A percentile compares a stretch with the other conserved stretches of the same genome.
Evolutionary conservation across 2,329 filamentous ascomycete species (phyloP).

Genomic region (Pseudopyrenochaeta lycopersici): DNA sequence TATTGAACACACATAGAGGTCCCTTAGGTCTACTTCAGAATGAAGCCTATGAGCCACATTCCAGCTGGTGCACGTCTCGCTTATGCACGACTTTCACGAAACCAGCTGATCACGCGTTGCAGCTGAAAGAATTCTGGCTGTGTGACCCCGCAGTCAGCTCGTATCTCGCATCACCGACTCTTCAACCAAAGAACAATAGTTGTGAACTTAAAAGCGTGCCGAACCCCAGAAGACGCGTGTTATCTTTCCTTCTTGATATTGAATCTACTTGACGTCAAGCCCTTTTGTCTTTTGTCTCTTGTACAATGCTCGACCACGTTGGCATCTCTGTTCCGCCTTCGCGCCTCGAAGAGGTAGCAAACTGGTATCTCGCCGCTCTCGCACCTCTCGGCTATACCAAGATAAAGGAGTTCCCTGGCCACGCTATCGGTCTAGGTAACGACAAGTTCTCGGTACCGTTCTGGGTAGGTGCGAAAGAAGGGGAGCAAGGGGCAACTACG

Average conservation of each 20-base stretch:
- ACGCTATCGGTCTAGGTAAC: slow-evolving; percentile 25
- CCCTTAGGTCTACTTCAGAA: too few species aligned
- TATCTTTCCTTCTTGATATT: background rate
- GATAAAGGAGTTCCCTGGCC: slow-evolving; percentile 26
- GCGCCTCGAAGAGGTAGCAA: slow-evolving; percentile 25
- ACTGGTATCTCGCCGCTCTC: slow-evolving; percentile 35
- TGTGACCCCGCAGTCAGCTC: background rate
- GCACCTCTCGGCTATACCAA: slow-evolving; percentile 36
- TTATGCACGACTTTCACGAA: background rate
- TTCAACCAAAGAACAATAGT: background rate
- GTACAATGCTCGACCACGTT: slow-evolving; percentile 27
- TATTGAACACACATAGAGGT: too few species aligned
- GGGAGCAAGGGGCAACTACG: slow-evolving; percentile 1
- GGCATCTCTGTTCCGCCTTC: slow-evolving; percentile 26
- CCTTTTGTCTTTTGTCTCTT: background rate
- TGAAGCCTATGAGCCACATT: too few species aligned
- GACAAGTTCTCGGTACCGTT: slow-evolving; percentile 15
- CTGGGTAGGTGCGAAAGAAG: slow-evolving; percentile 26
- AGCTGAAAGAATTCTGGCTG: background rate
- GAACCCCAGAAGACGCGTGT: background rate
- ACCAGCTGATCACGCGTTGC: background rate
- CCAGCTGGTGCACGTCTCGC: background rate
- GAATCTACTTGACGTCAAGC: background rate
- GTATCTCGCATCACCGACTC: background rate
- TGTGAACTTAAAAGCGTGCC: background rate